Conservation (phyloP, 768 basidiomycete species). For the Hebeloma cylindrosporum region DNA sequence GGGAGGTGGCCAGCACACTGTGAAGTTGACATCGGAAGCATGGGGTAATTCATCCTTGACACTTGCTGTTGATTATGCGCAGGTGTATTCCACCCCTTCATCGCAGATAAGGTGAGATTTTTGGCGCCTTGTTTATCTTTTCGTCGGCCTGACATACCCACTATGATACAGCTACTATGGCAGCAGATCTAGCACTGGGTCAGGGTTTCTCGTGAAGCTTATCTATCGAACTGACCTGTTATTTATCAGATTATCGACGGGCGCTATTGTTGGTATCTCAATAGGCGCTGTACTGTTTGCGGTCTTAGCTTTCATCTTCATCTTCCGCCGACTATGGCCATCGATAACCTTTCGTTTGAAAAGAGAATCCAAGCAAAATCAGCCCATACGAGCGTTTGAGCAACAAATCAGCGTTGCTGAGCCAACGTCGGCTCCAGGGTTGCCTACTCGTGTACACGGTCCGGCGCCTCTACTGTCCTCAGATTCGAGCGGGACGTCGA, state of each 20-base stretch:
- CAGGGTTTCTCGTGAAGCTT: too few species aligned
- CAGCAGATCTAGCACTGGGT: too few species aligned
- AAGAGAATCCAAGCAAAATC: conserved; percentile 1
- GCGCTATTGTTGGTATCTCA: conserved; percentile 14
- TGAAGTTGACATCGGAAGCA: conserved; percentile 25
- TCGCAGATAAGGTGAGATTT: conserved; percentile 15
- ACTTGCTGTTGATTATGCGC: conserved; percentile 32
- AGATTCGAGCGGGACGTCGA: too few species aligned
- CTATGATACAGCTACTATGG: too few species aligned
- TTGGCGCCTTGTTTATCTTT: background rate
- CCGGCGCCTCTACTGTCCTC: too few species aligned
- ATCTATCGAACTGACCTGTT: background rate
- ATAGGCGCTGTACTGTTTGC: conserved; percentile 7
- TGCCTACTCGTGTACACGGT: background rate
- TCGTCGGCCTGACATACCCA: too few species aligned
- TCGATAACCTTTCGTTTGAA: conserved; percentile 6
- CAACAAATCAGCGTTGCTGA: conserved; percentile 5
- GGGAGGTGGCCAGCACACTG: conserved; percentile 28
- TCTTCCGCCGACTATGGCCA: conserved; percentile 1
- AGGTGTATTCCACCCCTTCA: conserved; percentile 28
- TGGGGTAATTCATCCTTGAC: conserved; percentile 13
- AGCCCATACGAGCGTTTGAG: conserved; percentile 1
- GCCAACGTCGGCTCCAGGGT: background rate
- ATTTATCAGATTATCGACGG: conserved; percentile 10
- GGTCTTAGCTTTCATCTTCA: background rate